Evolutionary conservation across 305 asterid species (phyloP), one percentile per base, ranked within the genome.

Genomic region (Rubia occidens): DNA sequence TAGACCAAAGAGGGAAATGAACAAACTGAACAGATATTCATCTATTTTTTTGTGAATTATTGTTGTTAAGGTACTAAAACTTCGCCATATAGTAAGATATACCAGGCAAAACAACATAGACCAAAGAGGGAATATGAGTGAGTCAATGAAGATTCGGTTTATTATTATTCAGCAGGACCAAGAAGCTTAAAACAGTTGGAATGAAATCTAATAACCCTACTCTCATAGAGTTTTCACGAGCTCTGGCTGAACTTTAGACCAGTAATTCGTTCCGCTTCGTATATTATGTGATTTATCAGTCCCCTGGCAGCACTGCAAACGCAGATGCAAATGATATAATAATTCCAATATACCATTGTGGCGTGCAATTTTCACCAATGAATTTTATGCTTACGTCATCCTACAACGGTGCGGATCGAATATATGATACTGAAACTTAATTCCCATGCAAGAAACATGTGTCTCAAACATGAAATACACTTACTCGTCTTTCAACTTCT

Each of bases 231-330:
- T 40, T 63, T 62, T 72, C 51, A 72, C 40, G 85, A 29, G 80
- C 72, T 71, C 77, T 77, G 72, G 82, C 88, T 86, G 81, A 85
- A 83, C 78, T 88, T 90, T 8, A 85, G 84, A 21, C 95, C 95
- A 10, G 87, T 74, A 74, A 85, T 70, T 79, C 77, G 81, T 82
- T 87, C 96, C n/a, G 92, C 81, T 85, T 91, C 95, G 61, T 82
- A 77, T 11, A 89, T 77, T 87, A 91, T 91, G 84, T 89, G 96
- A 67, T 91, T 91, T 79, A 89, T 87, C 74, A 89, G 83, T 66
- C 97, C 97, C 70, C 90, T 85, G 0, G 95, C 96, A 5, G 97
- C 96, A 78, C 97, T 90, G 86, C 76, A 73, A 70, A 60, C 76
- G 65, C 62, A 64, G 70, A 69, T 51, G 64, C 51, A 68, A 67